phyloP scores from a whole-genome alignment of 805 yeast species.

The Kodamaea hsintzibuensis region DNA sequence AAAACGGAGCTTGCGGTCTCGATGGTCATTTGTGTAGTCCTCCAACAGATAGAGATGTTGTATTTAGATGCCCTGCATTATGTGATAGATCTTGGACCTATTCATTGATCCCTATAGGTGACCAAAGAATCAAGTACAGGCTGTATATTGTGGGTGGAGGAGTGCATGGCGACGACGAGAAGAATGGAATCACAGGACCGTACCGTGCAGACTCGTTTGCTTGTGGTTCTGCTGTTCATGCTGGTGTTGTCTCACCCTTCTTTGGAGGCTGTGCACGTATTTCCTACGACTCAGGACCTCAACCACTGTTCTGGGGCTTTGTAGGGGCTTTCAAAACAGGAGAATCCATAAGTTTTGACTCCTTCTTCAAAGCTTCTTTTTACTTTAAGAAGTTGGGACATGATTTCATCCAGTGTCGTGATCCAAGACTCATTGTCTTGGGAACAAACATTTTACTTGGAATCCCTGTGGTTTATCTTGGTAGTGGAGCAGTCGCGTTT shows the following conservation, averaged over 20 bases:
- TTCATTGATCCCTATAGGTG: slow-evolving; percentile 74
- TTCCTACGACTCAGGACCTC: slow-evolving; percentile 54
- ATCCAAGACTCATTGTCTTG: slow-evolving; percentile 62
- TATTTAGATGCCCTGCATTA: slow-evolving; percentile 82
- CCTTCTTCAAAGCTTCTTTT: slow-evolving; percentile 76
- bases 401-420: slow-evolving; percentile 56
- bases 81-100: slow-evolving; percentile 80
- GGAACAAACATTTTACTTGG: slow-evolving; percentile 63
- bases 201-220: slow-evolving; percentile 88
- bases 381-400: slow-evolving; percentile 47
- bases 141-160: slow-evolving; percentile 84
- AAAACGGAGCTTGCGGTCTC: slow-evolving; percentile 73
- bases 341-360: slow-evolving; percentile 56
- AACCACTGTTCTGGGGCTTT: slow-evolving; percentile 44
- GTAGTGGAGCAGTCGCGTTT: slow-evolving; percentile 44
- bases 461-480: slow-evolving; percentile 56
- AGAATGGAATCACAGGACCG: slow-evolving; percentile 48
- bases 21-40: slow-evolving; percentile 62
- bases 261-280: slow-evolving; percentile 79
- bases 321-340: slow-evolving; percentile 55
- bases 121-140: slow-evolving; percentile 61
- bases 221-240: slow-evolving; percentile 88
- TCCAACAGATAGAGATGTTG: slow-evolving; percentile 42
- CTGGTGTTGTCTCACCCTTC: slow-evolving; percentile 72
- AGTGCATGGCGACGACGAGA: slow-evolving; percentile 8